Evolutionary conservation across 768 basidiomycete species (phyloP).

Genomic region (Auricularia sp.): DNA sequence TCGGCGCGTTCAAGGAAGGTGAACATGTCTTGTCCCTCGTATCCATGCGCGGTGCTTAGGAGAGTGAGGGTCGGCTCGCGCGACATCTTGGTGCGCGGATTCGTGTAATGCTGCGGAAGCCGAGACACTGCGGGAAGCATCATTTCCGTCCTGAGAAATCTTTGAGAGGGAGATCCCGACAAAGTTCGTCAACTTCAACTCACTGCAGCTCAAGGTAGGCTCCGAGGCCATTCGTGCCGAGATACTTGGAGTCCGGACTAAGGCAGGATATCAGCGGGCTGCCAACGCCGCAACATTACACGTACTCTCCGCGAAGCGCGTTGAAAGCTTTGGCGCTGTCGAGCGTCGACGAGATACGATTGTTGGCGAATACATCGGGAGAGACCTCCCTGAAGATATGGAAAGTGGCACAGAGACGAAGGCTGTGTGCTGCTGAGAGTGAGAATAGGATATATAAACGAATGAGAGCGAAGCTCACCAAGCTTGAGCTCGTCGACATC

Average conservation of each 20-base stretch:
- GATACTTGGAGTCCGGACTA: constrained; percentile 40
- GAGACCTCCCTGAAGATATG: constrained; percentile 15
- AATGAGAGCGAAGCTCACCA: constrained; percentile 25
- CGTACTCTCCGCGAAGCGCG: not conserved
- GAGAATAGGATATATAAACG: too few relatives aligned
- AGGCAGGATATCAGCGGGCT: constrained; percentile 15
- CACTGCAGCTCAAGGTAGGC: constrained; percentile 17
- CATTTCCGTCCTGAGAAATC: constrained; percentile 51
- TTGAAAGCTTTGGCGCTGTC: not conserved
- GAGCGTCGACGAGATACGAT: constrained; percentile 22
- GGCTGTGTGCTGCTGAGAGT: constrained; percentile 43
- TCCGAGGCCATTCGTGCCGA: constrained; percentile 21
- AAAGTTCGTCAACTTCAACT: constrained; percentile 1
- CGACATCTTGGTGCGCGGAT: constrained; percentile 1
- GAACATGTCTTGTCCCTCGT: constrained; percentile 38
- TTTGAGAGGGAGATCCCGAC: not conserved
- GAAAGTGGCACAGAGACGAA: constrained; percentile 54
- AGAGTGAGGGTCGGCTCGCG: not conserved
- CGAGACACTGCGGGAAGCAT: constrained; percentile 67
- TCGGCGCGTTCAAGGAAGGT: constrained; percentile 65
- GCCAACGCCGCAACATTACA: constrained; percentile 17
- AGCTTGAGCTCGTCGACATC: constrained; percentile 34
- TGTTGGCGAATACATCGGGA: constrained; percentile 22
- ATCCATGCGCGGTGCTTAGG: not conserved
- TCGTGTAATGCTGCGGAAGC: constrained; percentile 49